phyloP scores from a whole-genome alignment of 164 flowering plant genomes.

The Macadamia integrifolia region DNA sequence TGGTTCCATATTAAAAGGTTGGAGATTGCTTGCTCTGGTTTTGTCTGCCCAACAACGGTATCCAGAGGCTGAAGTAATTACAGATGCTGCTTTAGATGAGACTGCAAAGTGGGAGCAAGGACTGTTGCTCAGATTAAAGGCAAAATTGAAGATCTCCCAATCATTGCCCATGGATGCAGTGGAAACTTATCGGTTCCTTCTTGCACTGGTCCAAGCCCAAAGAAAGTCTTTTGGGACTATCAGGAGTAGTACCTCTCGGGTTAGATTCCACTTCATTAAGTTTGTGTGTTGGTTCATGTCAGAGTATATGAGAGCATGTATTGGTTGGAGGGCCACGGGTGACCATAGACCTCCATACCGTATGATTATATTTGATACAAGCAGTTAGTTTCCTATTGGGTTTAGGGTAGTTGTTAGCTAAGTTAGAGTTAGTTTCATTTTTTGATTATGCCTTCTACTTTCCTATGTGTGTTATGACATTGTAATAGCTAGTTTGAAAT shows the following conservation, averaged over 20 bases:
- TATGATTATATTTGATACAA: too few species aligned
- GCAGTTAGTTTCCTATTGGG: too few species aligned
- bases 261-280: constrained; percentile 20
- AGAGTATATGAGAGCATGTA: too few species aligned
- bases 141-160: constrained; percentile 67
- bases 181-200: constrained; percentile 79
- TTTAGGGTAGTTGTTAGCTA: too few species aligned
- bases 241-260: constrained; percentile 42
- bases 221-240: constrained; percentile 64
- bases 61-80: constrained; percentile 82
- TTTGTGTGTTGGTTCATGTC: too few species aligned
- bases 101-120: constrained; percentile 98
- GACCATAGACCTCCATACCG: too few species aligned
- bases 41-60: constrained; percentile 82
- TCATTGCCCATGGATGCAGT: constrained; percentile 76
- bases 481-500: too few species aligned
- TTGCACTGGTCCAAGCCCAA: constrained; percentile 93
- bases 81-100: constrained; percentile 93
- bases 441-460: too few species aligned
- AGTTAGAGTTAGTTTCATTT: too few species aligned
- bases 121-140: constrained; percentile 81
- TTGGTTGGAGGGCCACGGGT: too few species aligned
- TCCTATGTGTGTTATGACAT: too few species aligned
- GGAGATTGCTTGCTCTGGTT: constrained; percentile 87
- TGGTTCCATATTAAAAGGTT: constrained; percentile 75